A percentile compares a stretch with the other conserved stretches of the same genome.
phyloP scores from a whole-genome alignment of 768 basidiomycete genomes.

The Russula foetens region DNA sequence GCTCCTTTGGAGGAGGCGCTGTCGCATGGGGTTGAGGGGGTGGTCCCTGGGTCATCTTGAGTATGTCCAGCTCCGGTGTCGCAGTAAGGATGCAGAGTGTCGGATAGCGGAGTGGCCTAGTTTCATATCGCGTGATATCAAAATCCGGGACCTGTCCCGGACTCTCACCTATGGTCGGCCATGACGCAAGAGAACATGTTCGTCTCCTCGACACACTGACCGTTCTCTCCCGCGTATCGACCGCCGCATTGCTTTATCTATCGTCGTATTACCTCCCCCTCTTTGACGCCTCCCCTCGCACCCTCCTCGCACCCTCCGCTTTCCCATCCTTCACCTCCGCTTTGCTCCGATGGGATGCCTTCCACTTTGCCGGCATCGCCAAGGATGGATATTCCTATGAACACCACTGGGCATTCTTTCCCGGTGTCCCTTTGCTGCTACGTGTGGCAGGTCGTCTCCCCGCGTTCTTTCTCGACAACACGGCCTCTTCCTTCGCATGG shows the following conservation, averaged over 20 bases:
- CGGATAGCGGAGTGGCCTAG: background rate
- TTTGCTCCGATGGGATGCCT: conserved; percentile 77
- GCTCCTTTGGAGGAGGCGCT: background rate
- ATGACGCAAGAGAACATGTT: background rate
- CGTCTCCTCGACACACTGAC: conserved; percentile 12
- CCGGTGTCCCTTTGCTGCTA: conserved; percentile 54
- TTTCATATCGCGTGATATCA: background rate
- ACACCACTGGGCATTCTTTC: conserved; percentile 84
- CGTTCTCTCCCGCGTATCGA: conserved; percentile 6
- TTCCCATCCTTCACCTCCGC: conserved; percentile 20
- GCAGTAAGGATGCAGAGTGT: background rate
- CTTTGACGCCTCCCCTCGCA: conserved; percentile 17
- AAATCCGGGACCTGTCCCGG: background rate
- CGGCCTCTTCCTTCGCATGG: conserved; percentile 2
- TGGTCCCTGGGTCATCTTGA: background rate
- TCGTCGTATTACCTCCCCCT: conserved; percentile 9
- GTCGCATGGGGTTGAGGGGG: conserved; percentile 5
- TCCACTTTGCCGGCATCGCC: conserved; percentile 74
- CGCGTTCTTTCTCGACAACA: background rate
- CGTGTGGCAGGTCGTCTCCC: conserved; percentile 20
- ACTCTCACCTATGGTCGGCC: background rate
- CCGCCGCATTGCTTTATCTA: conserved; percentile 4
- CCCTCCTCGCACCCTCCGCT: background rate
- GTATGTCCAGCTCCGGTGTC: background rate
- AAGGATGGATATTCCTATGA: conserved; percentile 53